A percentile compares a stretch with the other conserved stretches of the same genome.
phyloP scores from a whole-genome alignment of 225 moss, liverwort and hornwort species.

The Climacium dendroides region DNA sequence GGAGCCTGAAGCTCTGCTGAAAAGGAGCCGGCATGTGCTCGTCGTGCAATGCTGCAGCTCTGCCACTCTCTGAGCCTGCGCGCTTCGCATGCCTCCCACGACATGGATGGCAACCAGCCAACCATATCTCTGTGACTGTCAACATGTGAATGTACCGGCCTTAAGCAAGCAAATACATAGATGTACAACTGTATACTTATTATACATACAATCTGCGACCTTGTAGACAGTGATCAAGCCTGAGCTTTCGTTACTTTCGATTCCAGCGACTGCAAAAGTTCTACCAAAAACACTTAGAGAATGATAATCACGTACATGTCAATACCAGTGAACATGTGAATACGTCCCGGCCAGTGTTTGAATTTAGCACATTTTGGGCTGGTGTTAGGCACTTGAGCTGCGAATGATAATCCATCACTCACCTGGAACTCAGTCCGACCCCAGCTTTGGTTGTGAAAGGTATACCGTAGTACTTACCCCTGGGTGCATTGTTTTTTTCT shows the following conservation, averaged over 20 bases:
- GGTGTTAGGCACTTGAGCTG: not conserved
- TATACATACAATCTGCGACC: not conserved
- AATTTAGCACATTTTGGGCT: not conserved
- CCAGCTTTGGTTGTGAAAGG: not conserved
- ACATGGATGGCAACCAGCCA: not conserved
- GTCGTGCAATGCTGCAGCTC: not conserved
- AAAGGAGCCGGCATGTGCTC: conserved; percentile 1
- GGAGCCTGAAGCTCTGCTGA: not conserved
- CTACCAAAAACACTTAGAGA: not conserved
- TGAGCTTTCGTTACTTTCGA: not conserved
- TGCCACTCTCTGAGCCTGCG: not conserved
- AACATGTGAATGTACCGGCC: not conserved
- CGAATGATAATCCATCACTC: not conserved
- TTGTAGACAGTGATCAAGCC: not conserved
- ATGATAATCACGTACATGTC: not conserved
- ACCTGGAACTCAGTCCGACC: too few relatives aligned
- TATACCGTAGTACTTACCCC: not conserved
- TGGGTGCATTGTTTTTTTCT: not conserved
- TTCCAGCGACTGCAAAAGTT: not conserved
- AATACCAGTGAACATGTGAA: not conserved
- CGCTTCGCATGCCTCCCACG: not conserved
- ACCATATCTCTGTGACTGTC: not conserved
- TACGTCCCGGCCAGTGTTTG: not conserved
- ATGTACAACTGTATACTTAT: not conserved
- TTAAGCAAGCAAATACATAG: not conserved